phyloP scores from a whole-genome alignment of 177 flowering plant species.

The Vitis hybrid region DNA sequence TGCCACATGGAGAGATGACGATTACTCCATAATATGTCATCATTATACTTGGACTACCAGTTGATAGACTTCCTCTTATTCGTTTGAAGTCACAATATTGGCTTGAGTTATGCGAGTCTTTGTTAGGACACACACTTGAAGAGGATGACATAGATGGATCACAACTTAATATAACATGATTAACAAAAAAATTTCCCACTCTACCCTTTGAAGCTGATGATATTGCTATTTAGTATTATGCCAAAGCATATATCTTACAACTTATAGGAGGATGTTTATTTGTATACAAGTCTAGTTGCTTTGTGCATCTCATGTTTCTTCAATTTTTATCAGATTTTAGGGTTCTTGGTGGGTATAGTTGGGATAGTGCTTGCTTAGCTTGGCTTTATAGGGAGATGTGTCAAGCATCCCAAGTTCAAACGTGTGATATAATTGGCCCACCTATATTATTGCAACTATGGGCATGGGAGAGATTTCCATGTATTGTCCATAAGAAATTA shows the following conservation, averaged over 20 bases:
- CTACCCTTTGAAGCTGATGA: background rate
- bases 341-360: background rate
- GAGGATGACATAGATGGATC: no score
- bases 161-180: no score
- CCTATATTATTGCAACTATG: constrained; percentile 1
- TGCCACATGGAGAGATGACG: no score
- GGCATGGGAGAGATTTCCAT: background rate
- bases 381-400: constrained; percentile 7
- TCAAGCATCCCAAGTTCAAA: background rate
- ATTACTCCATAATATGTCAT: no score
- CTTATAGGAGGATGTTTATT: background rate
- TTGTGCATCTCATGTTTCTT: background rate
- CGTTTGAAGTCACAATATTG: no score
- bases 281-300: background rate
- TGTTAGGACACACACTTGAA: no score
- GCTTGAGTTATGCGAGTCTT: no score
- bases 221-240: background rate
- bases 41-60: no score
- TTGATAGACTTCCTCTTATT: no score
- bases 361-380: constrained; percentile 9
- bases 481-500: no score
- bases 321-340: background rate
- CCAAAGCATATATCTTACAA: background rate
- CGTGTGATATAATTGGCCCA: background rate
- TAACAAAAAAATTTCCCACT: no score